Evolutionary conservation across 352 stramenopile genomes (phyloP).

Genomic region (Pythium dissotocum): DNA sequence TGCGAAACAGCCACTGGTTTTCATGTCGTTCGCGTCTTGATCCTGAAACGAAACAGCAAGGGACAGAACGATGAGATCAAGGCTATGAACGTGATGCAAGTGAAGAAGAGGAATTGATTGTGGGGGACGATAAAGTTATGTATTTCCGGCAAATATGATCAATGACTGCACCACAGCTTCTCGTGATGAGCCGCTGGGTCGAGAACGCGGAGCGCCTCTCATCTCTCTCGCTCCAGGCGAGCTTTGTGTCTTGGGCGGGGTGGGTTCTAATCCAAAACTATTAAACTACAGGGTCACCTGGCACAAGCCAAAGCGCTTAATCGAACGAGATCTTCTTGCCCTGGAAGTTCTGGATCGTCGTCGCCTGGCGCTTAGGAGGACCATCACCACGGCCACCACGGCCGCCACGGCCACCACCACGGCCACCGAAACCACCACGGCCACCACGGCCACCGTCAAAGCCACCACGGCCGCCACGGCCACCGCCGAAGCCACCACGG

Average conservation of each 20-base stretch:
- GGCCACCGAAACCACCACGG: slow-evolving; percentile 59
- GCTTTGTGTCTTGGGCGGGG: slow-evolving; percentile 1
- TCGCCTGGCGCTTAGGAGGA: slow-evolving; percentile 81
- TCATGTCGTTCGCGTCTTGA: not conserved
- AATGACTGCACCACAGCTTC: not conserved
- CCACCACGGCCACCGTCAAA: slow-evolving; percentile 48
- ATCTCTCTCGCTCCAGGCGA: slow-evolving; percentile 10
- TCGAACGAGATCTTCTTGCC: slow-evolving; percentile 98
- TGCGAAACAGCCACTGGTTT: not conserved
- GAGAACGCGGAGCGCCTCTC: not conserved
- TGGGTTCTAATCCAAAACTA: slow-evolving; percentile 32
- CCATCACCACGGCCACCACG: slow-evolving; percentile 65
- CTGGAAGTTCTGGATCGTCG: slow-evolving; percentile 93
- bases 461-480: slow-evolving; percentile 52
- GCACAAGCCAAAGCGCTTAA: slow-evolving; percentile 45
- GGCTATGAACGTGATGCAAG: not conserved
- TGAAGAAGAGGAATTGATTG: not conserved
- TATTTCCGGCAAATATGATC: slow-evolving; percentile 7
- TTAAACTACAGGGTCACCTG: slow-evolving; percentile 27
- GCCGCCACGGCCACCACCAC: slow-evolving; percentile 50
- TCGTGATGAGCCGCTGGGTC: not conserved
- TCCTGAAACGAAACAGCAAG: not conserved
- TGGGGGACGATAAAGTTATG: slow-evolving; percentile 4
- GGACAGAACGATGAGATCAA: not conserved
- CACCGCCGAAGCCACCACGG: slow-evolving; percentile 55